Base-by-base conservation (phyloP, 139 green algal species). In the Picochlorum sp. region DNA sequence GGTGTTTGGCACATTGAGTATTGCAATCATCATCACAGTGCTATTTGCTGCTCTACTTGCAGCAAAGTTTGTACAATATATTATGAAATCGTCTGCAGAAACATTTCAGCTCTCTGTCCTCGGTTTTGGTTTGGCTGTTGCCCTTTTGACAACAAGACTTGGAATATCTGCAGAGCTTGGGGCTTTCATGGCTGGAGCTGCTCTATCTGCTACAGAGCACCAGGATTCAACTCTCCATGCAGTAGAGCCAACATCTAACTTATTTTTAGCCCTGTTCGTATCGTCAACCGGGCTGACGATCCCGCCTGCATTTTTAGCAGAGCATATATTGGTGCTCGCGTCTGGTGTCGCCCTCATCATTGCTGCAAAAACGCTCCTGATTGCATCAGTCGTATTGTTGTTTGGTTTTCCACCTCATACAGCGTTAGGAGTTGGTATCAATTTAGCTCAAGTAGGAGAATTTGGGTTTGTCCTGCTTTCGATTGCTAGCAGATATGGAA, bases 391-490 rank as follows among this genome's bases (percentile, higher is more conserved):
- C 41, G 89, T 98, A 49, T 73, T 69, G 3, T 45, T 71, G 14
- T 95, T 94, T 58, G 47, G 69, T 10, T 94, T 87, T 70, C 77
- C 76, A 3, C 61, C 63, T 28, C 63, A 71, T 41, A 81, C 74
- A 0, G 71, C 81, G 2, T 45, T 86, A 21, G 83, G 81, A 1
- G 90, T 98, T 37, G 92, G 88, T 0, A 66, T 97, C 8, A 88
- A 77, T 60, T 83, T 98, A 72, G 85, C 87, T 7, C 90, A 96
- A 63, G 28, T 77, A 45, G 85, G 92, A 20, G 92, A 98, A 83
- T 97, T 98, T 72, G 83, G 81, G 8, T 96, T 98, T 67, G 90
- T 98, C 38, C 81, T 98, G 74, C 84, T 98, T 34, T 85, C 70
- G 8, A 76, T 91, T 52, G 92, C 87, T 6, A 82, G 70, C 45